A percentile compares a stretch with the other conserved stretches of the same genome.
Conservation (phyloP, 75 land plant genomes). For the Pinus albicaulis region DNA sequence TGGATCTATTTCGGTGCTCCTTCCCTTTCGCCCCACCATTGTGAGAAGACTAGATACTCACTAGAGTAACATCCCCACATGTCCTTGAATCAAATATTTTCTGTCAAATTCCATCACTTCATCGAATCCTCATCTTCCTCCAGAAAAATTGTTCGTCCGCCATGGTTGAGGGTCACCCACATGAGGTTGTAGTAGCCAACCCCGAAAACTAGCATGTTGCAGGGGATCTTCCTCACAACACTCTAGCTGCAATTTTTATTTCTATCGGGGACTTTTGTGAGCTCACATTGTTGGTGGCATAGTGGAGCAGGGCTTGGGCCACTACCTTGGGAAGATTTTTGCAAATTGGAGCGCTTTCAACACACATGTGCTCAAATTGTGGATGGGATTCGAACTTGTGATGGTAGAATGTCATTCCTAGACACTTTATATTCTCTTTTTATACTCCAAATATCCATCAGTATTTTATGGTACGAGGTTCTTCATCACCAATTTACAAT, state of each 20-base stretch:
- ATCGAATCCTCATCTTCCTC: constrained; percentile 30
- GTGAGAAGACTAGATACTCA: too few species aligned
- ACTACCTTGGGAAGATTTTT: not conserved
- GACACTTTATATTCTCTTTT: too few species aligned
- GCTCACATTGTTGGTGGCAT: constrained; percentile 17
- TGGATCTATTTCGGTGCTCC: too few species aligned
- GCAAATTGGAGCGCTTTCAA: not conserved
- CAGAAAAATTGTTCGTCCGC: constrained; percentile 33
- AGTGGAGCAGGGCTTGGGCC: constrained; percentile 19
- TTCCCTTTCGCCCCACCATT: too few species aligned
- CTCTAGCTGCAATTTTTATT: constrained; percentile 18
- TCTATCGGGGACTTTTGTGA: constrained; percentile 31
- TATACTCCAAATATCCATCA: too few species aligned
- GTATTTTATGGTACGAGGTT: too few species aligned
- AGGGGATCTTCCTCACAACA: constrained; percentile 14
- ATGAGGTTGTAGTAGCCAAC: constrained; percentile 30
- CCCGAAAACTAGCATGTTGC: constrained; percentile 41
- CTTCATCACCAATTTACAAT: too few species aligned
- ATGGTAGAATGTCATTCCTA: too few species aligned
- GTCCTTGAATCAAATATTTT: too few species aligned
- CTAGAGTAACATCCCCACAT: too few species aligned
- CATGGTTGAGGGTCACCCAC: constrained; percentile 26
- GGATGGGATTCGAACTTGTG: too few species aligned
- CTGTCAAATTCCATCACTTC: too few species aligned
- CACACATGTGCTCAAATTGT: not conserved